These are phyloP conservation scores for Leccinum arenicola DNA, from an alignment of 768 basidiomycete species.

Conservation along the genomic window DNA sequence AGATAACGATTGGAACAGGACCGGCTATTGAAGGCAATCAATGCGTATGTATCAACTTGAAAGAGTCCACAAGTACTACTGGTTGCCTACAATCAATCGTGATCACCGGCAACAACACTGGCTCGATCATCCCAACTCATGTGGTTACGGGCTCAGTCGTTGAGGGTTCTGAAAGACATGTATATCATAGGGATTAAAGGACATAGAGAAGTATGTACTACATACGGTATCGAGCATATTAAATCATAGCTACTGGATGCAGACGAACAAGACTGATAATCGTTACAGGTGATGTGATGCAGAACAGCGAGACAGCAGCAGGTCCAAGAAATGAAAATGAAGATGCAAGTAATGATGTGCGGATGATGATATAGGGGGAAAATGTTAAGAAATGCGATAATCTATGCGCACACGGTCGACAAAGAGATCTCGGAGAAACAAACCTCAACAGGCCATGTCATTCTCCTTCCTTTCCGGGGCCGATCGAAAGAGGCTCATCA, in stretches of 20 bases:
- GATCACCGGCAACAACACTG: not conserved
- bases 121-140: not conserved
- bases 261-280: not conserved
- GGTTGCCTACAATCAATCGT: not conserved
- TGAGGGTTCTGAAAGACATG: not conserved
- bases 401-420: not conserved
- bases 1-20: not conserved
- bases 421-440: not conserved
- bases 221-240: not conserved
- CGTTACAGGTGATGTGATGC: not conserved
- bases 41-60: not conserved
- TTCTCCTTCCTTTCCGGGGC: conserved; percentile 17
- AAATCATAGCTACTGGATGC: not conserved
- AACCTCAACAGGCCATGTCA: not conserved
- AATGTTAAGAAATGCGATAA: not conserved
- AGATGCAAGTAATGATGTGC: not conserved
- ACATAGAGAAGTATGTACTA: not conserved
- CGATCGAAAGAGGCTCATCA: conserved; percentile 34
- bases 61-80: too few species aligned
- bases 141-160: not conserved
- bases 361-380: not conserved
- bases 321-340: not conserved
- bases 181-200: not conserved
- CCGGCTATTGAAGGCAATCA: not conserved
- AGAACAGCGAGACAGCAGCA: not conserved